A percentile compares a stretch with the other conserved stretches of the same genome.
Conservation (phyloP, 768 basidiomycete genomes). For the Pulveroboletus sp. region DNA sequence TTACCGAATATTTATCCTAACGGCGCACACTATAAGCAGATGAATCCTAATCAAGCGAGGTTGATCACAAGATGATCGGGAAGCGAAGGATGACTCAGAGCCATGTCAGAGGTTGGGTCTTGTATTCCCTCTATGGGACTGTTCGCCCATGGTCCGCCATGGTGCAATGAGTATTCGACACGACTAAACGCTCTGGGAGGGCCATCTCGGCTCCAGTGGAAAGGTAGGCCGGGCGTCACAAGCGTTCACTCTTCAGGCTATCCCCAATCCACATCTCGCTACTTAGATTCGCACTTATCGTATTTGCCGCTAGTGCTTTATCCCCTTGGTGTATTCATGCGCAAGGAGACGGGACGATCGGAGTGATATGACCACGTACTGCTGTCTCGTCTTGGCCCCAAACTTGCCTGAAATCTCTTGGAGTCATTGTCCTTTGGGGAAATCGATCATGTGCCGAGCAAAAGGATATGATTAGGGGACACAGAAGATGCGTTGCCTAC, state of each 20-base stretch:
- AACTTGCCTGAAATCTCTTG: not conserved
- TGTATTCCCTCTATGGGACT: not conserved
- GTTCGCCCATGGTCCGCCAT: not conserved
- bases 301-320: not conserved
- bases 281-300: conserved; percentile 2
- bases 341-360: not conserved
- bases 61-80: conserved; percentile 92
- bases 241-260: not conserved
- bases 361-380: conserved; percentile 7
- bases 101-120: not conserved
- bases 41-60: conserved; percentile 94
- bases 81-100: conserved; percentile 10
- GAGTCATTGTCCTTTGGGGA: conserved; percentile 4
- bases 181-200: not conserved
- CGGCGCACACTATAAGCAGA: conserved; percentile 70
- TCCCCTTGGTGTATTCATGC: not conserved
- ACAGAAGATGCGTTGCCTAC: not conserved
- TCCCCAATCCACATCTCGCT: not conserved
- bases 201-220: conserved; percentile 1
- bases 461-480: not conserved
- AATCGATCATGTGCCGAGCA: not conserved
- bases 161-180: not conserved
- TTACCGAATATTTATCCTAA: conserved; percentile 95
- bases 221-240: not conserved
- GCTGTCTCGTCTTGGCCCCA: not conserved